Base-by-base conservation (phyloP, 1,284 basidiomycete species). In the Trichosporon inkin region DNA sequence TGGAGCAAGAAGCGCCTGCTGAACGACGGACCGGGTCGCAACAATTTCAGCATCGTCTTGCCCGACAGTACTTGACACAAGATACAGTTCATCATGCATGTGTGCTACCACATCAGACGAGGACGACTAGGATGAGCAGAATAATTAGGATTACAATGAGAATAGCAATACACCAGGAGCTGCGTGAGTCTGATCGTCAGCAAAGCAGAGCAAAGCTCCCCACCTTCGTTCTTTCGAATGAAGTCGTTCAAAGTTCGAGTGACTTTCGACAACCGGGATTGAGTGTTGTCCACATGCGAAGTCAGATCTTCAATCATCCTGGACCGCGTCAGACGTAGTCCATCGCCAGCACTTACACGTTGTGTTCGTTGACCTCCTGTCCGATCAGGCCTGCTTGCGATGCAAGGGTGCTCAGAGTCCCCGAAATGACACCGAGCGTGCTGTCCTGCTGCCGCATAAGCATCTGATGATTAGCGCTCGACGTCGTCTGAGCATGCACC, bases 331-430 rank as follows among this genome's bases (percentile, higher is more conserved):
- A 35, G 20, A 6, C 24, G 32, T 34, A 20, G n/a, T 17, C 8
- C 16, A 13, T 19, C 16, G 14, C 7, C 24, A 20, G 0, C 13
- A 77, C 86, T 61, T 66, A 93, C 92, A 90, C 89, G 67, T 87
- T 89, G 67, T 95, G 92, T 73, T 93, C 90, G 5, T 75, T 80
- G 49, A 95, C 89, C 74, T 96, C 92, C 55, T 84, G 85, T 0
- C 92, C 92, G 84, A 96, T 95, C 41, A 95, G 79, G 6, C 88
- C 89, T 0, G 92, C 92, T 78, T 96, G 93, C 65, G 89, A 86
- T 0, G 88, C 86, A 13, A 96, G 80, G 1, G 86, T 91, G 57
- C 74, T 84, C 41, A 96, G 75, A 0, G 92, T 92, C 0, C 91
- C 90, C 0, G 88, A 84, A 68, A 96, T 93, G 0, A 87, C 84